Evolutionary conservation across 192 early-diverging fungal species (phyloP), one percentile per base, ranked within the genome.

Genomic region (Gonapodya sp.): DNA sequence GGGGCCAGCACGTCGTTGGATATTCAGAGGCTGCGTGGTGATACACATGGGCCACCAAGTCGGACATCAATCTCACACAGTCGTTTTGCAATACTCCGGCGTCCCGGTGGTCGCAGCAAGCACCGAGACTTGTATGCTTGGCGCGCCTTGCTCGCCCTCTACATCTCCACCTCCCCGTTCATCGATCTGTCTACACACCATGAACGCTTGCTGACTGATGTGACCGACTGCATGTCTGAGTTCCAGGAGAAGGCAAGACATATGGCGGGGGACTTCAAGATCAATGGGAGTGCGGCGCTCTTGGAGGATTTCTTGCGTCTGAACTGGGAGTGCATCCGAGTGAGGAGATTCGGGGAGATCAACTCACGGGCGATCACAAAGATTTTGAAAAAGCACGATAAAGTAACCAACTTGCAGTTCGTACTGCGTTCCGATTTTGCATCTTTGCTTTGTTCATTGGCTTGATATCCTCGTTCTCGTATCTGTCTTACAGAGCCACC

Each of bases 341-440:
- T 95, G 85, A 90, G 91, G 80, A 89, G 90, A 72, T 93, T 96
- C 84, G 88, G 92, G 73, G 90, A 88, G 78, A 82, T 95, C 82
- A 96, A 96, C 84, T 89, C 90, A 77, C 89, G 87, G 73, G 94
- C 95, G 0, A 91, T 93, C 82, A 88, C 88, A 36, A 96, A 96
- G 83, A 95, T 96, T 35, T 83, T 96, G 35, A 96, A 96, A 83
- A 96, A 96, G 83, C 95, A 96, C 82, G 95, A 96, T 83, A 96
- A 96, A 83, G 89, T 91, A 31, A 94, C 92, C 8, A 90, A 91
- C 32, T 83, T 96, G 73, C 81, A 86, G 46, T 64, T 16, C 46
- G 46, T 64, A 24, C 24, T 24, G 8, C 46, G 24, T 16, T 64
- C 46, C 8, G n/a, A n/a, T n/a, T n/a, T n/a, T n/a, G n/a, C n/a